Evolutionary conservation across 306 rosid genomes (phyloP), one percentile per base, ranked within the genome.

Genomic region (Astragalus glycyphyllos): DNA sequence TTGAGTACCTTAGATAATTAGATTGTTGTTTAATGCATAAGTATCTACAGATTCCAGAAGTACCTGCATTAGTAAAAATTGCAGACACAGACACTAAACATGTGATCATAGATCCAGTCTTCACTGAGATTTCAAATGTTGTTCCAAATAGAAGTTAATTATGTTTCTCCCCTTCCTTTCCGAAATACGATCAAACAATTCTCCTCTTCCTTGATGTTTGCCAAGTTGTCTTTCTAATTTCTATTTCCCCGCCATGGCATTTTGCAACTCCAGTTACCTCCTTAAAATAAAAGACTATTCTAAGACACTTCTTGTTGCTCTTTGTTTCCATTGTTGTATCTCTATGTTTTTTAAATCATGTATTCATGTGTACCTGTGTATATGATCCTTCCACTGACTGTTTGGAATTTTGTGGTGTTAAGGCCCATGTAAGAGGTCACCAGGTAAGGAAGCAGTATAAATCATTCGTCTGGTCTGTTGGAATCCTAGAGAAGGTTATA

Each of bases 351-450:
- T 4, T 56, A 26, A 26, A 26, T 26, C 31, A 26, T 54, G 42
- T 26, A 11, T 42, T 54, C 20, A 3, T 5, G 9, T 74, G 68
- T 58, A 56, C 45, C n/a, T 73, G 4, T 54, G 34, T 48, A 20
- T 65, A 61, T 62, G 56, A 41, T 51, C 15, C 60, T 61, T 49
- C 41, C 69, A 62, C 79, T 89, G 82, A 86, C 80, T 67, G 41
- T 69, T 37, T 13, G 6, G 26, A 69, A 49, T 80, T 79, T 12
- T 72, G 40, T 76, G 56, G 47, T 75, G 56, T 74, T 26, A 82
- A 92, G 97, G 97, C 97, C 77, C 94, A 85, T 87, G 89, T 92
- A 47, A 89, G 97, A 80, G 97, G 97, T 56, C 97, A 92, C 77
- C 97, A 87, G 81, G 96, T 89, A 58, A 86, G 97, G 82, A 92